These are phyloP conservation scores for Mucor racemosus DNA, from an alignment of 371 early-diverging fungal species.

Conservation along the genomic window DNA sequence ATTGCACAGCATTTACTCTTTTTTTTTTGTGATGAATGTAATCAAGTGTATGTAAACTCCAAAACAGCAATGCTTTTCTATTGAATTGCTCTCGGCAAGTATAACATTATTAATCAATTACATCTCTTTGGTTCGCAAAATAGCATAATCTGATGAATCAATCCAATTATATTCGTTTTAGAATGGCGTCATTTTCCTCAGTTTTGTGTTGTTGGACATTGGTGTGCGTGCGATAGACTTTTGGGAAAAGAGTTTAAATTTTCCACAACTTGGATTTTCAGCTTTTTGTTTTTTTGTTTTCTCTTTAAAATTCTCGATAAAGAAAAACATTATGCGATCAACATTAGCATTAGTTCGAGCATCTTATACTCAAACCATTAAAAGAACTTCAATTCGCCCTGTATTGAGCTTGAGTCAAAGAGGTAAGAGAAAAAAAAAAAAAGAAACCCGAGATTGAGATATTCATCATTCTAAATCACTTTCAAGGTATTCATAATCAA, in stretches of 20 bases:
- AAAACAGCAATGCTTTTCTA: too few species aligned
- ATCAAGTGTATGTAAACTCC: too few species aligned
- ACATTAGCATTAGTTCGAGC: constrained; percentile 7
- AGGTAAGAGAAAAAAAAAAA: background rate
- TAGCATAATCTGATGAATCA: background rate
- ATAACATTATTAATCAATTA: background rate
- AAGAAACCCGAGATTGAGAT: background rate
- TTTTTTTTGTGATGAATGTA: too few species aligned
- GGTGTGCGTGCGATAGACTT: too few species aligned
- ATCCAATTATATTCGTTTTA: constrained; percentile 10
- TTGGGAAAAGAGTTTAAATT: background rate
- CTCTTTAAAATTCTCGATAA: background rate
- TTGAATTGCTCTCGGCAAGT: background rate
- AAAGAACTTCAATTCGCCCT: background rate
- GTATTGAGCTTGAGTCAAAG: constrained; percentile 2
- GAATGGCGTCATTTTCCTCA: constrained; percentile 16
- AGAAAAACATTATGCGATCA: background rate
- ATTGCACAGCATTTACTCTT: too few species aligned
- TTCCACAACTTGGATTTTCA: background rate
- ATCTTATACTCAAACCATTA: background rate
- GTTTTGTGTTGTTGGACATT: background rate
- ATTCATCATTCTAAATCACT: background rate
- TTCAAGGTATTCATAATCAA: constrained; percentile 18
- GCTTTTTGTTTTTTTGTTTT: background rate
- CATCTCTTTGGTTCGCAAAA: background rate